These are phyloP conservation scores for Tolypocladium nubicola DNA, from an alignment of 2,329 filamentous ascomycete species.

Conservation along the genomic window DNA sequence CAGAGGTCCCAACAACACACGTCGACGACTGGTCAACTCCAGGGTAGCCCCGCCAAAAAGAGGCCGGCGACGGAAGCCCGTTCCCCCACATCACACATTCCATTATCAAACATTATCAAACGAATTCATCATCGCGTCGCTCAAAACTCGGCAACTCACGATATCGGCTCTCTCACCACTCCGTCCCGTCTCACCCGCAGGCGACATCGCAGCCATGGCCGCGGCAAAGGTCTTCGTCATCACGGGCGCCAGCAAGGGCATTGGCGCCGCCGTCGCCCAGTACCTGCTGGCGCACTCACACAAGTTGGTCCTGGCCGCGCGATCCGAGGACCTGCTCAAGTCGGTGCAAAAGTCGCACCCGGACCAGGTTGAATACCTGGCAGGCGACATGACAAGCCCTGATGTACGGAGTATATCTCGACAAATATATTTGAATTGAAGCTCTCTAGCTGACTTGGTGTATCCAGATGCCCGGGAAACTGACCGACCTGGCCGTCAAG, in stretches of 20 bases:
- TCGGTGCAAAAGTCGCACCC: conserved; percentile 40
- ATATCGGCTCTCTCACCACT: not conserved
- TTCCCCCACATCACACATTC: not conserved
- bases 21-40: not conserved
- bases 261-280: conserved; percentile 46
- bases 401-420: conserved; percentile 24
- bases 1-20: not conserved
- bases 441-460: not conserved
- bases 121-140: not conserved
- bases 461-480: conserved; percentile 42
- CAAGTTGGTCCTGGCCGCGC: conserved; percentile 48
- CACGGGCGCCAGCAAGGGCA: conserved; percentile 53
- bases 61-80: not conserved
- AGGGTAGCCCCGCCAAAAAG: not conserved
- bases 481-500: conserved; percentile 53
- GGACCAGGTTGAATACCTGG: conserved; percentile 43
- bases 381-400: conserved; percentile 43
- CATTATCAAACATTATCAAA: not conserved
- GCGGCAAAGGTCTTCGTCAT: conserved; percentile 48
- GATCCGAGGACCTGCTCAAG: conserved; percentile 38
- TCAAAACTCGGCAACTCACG: not conserved
- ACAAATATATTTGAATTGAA: not conserved
- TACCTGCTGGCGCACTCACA: conserved; percentile 41
- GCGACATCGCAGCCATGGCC: not conserved
- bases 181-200: not conserved